Evolutionary conservation across 2,329 filamentous ascomycete species (phyloP).

Genomic region (Neocatenulostroma microsporum): DNA sequence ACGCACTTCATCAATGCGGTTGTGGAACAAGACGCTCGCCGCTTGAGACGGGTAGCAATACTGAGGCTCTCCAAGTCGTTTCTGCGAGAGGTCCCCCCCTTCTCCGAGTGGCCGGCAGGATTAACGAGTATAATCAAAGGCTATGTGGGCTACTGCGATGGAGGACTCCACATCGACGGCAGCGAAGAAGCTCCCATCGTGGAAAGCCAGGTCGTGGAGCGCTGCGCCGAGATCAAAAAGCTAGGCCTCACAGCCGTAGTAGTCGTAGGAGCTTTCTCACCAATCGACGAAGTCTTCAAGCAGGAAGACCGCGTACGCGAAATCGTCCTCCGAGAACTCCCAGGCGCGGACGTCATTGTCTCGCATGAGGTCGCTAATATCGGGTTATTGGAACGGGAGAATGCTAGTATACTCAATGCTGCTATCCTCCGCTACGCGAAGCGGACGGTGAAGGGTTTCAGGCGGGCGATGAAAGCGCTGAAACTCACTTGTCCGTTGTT

Average conservation of each 20-base stretch:
- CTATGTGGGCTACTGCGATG: constrained; percentile 39
- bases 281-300: constrained; percentile 48
- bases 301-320: constrained; percentile 46
- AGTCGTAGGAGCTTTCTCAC: constrained; percentile 51
- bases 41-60: constrained; percentile 46
- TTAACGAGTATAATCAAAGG: constrained; percentile 27
- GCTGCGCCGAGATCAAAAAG: constrained; percentile 38
- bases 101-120: constrained; percentile 25
- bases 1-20: constrained; percentile 36
- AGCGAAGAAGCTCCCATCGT: constrained; percentile 35
- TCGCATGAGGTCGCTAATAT: constrained; percentile 46
- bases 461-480: constrained; percentile 39
- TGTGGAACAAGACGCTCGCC: constrained; percentile 34
- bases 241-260: constrained; percentile 43
- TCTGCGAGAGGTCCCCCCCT: constrained; percentile 25
- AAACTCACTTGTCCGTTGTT: constrained; percentile 42
- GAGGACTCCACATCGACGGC: constrained; percentile 42
- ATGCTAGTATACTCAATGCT: constrained; percentile 45
- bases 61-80: constrained; percentile 34
- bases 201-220: constrained; percentile 38
- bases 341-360: constrained; percentile 44
- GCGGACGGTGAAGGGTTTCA: constrained; percentile 40
- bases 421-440: constrained; percentile 42
- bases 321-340: constrained; percentile 42
- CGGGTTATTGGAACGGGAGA: constrained; percentile 45